Base-by-base conservation (phyloP, 345 rosid genomes). In the Populus deltoides region DNA sequence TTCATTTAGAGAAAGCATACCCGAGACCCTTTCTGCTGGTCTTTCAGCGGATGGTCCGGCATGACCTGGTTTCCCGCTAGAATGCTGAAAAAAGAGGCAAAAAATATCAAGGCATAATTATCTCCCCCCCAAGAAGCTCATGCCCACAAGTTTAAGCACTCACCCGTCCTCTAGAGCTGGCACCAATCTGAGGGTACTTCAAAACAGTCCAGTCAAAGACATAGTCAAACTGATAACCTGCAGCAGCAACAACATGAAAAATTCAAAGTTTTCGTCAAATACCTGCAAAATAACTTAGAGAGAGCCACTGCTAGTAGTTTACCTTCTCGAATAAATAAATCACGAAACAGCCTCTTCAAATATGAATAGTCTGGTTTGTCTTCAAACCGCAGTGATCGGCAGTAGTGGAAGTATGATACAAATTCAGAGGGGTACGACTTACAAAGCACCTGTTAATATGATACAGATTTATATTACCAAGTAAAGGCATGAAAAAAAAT, bases 331-430 rank as follows among this genome's bases (percentile, higher is more conserved):
- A 92, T 93, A 82, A 96, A 96, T 74, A 96, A 89, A 73, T 96
- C 99, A 27, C 97, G 87, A 82, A 96, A 96, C 51, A 96, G 94
- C 85, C 97, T 89, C 88, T 90, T 90, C 89, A 96, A 88, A 81
- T 93, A 96, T 59, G 98, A 89, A 87, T 94, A 94, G 83, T 97
- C 99, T 20, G 99, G 98, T 86, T 92, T 92, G 85, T 94, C 97
- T 80, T 97, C 99, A 84, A 97, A 97, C 69, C 92, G 90, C 88
- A 96, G 81, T 15, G 99, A 89, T 39, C 99, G 98, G 66, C 98
- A 93, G 76, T 92, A 96, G 77, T 96, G 97, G 81, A 96, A 96
- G 83, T 93, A 96, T 22, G 98, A 92, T 73, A 94, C 93, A 83
- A 93, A 93, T 85, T 96, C 97, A 59, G 97, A 87, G 35, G 97